phyloP scores from a whole-genome alignment of 495 filamentous ascomycete genomes.

The Trichocladium antarcticum region DNA sequence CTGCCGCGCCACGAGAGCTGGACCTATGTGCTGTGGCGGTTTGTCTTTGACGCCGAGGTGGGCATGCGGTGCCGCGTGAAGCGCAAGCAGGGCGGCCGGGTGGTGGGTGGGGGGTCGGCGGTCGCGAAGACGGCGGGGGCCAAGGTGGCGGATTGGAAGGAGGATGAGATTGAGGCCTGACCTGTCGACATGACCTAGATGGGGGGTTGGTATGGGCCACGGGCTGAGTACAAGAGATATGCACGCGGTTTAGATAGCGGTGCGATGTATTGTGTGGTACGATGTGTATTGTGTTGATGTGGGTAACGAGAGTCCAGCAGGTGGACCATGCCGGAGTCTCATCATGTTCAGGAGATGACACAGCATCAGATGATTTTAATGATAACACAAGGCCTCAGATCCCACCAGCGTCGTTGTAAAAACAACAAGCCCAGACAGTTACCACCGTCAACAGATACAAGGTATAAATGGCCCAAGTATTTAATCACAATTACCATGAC shows the following conservation, averaged over 20 bases:
- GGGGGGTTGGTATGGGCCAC: no score
- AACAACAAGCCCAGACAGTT: no score
- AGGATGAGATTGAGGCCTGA: slow-evolving; percentile 47
- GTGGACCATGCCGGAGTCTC: no score
- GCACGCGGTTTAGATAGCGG: no score
- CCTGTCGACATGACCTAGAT: no score
- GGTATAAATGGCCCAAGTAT: no score
- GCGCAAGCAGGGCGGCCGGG: slow-evolving; percentile 66
- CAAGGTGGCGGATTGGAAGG: slow-evolving; percentile 34
- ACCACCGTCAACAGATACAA: no score
- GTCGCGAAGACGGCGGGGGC: slow-evolving; percentile 15
- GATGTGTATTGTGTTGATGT: not conserved
- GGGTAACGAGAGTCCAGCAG: not conserved
- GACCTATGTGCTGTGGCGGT: slow-evolving; percentile 88
- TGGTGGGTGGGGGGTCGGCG: slow-evolving; percentile 36
- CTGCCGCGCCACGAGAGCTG: slow-evolving; percentile 82
- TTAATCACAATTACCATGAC: no score
- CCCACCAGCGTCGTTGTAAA: no score
- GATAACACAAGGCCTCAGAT: no score
- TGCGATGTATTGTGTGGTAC: not conserved
- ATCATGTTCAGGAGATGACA: no score
- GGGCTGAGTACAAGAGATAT: not conserved
- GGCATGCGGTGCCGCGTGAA: slow-evolving; percentile 89
- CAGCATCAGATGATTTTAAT: no score
- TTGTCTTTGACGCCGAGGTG: slow-evolving; percentile 79